These are phyloP conservation scores for Coemansia sp. DNA, from an alignment of 192 early-diverging fungal species.

Conservation along the genomic window DNA sequence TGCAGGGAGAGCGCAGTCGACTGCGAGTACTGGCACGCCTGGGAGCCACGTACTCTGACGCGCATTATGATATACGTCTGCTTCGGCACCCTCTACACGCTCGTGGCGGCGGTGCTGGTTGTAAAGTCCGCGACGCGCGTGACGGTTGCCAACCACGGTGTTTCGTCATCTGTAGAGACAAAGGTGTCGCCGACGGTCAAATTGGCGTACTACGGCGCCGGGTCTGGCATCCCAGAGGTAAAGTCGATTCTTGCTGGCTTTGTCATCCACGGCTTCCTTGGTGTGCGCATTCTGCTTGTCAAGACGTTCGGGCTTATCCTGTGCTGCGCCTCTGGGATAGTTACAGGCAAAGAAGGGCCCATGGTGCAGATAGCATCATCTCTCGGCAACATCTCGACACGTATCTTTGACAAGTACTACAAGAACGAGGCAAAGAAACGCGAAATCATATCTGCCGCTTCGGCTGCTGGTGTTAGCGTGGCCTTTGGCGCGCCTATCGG, in stretches of 20 bases:
- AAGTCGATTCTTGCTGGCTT: slow-evolving; percentile 95
- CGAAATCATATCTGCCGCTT: slow-evolving; percentile 89
- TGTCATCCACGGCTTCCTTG: slow-evolving; percentile 90
- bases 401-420: slow-evolving; percentile 88
- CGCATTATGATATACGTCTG: slow-evolving; percentile 34
- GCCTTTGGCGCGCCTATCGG: slow-evolving; percentile 98
- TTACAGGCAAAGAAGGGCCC: slow-evolving; percentile 91
- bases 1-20: slow-evolving; percentile 68
- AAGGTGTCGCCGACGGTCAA: slow-evolving; percentile 58
- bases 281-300: slow-evolving; percentile 83
- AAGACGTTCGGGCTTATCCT: slow-evolving; percentile 88
- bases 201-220: slow-evolving; percentile 79
- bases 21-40: slow-evolving; percentile 60
- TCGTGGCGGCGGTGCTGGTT: slow-evolving; percentile 61
- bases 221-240: slow-evolving; percentile 94
- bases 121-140: slow-evolving; percentile 56
- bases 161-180: slow-evolving; percentile 51
- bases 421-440: slow-evolving; percentile 91
- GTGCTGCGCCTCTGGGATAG: slow-evolving; percentile 80
- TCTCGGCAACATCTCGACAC: slow-evolving; percentile 80
- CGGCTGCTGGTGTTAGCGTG: slow-evolving; percentile 90
- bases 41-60: slow-evolving; percentile 48
- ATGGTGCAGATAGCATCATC: slow-evolving; percentile 91
- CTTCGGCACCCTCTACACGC: slow-evolving; percentile 60
- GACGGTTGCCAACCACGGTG: slow-evolving; percentile 34